Conservation (phyloP, 2,329 filamentous ascomycete species). For the Plenodomus biglobosus region DNA sequence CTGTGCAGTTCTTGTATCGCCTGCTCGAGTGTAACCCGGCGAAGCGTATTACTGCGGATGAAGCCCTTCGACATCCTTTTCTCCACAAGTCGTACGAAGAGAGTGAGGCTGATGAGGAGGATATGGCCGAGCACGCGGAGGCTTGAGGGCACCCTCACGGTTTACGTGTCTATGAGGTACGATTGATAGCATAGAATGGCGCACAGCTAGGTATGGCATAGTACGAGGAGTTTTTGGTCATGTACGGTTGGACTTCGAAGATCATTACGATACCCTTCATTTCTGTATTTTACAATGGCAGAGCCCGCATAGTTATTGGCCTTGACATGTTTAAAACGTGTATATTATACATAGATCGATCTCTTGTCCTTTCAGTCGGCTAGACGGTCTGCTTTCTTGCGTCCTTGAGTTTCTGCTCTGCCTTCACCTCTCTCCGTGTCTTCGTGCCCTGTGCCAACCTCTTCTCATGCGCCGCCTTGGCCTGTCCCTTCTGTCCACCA, state of each 20-base stretch:
- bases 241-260: constrained; percentile 18
- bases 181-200: constrained; percentile 27
- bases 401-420: constrained; percentile 25
- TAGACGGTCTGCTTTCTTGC: constrained; percentile 26
- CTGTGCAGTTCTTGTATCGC: constrained; percentile 68
- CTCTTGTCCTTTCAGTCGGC: not conserved
- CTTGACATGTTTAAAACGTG: not conserved
- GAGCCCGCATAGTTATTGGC: not conserved
- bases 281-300: constrained; percentile 20
- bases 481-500: constrained; percentile 30
- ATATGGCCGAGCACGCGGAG: constrained; percentile 35
- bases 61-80: constrained; percentile 74
- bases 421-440: constrained; percentile 26
- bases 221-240: constrained; percentile 33
- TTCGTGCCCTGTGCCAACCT: constrained; percentile 26
- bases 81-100: constrained; percentile 47
- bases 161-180: constrained; percentile 17
- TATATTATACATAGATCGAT: not conserved
- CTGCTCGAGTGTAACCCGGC: constrained; percentile 77
- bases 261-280: constrained; percentile 38
- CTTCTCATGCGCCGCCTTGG: constrained; percentile 29
- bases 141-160: constrained; percentile 18
- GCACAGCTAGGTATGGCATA: constrained; percentile 24
- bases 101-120: constrained; percentile 38
- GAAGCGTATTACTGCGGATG: constrained; percentile 71